Evolutionary conservation across 306 rosid genomes (phyloP).

Genomic region (Cucumis cinereus): DNA sequence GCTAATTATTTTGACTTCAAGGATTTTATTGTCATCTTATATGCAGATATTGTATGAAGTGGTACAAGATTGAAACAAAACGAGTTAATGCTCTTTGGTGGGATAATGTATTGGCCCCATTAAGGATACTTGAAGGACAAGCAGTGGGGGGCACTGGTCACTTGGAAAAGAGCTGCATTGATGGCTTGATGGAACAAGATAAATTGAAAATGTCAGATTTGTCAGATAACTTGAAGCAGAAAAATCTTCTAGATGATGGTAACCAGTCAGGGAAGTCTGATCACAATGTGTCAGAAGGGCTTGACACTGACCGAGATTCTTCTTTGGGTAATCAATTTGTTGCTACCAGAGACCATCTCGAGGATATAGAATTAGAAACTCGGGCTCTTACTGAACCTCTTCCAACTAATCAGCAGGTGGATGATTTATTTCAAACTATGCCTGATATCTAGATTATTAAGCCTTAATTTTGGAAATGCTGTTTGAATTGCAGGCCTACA

Average conservation of each 20-base stretch:
- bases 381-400: conserved; percentile 97
- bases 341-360: conserved; percentile 56
- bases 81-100: conserved; percentile 80
- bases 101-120: conserved; percentile 70
- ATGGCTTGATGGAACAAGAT: conserved; percentile 6
- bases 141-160: conserved; percentile 34
- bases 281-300: conserved; percentile 11
- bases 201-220: not conserved
- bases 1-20: not conserved
- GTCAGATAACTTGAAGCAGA: conserved; percentile 8
- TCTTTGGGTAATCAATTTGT: conserved; percentile 18
- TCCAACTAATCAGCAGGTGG: conserved; percentile 93
- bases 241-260: conserved; percentile 8
- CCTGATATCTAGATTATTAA: conserved; percentile 6
- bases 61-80: conserved; percentile 72
- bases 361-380: conserved; percentile 92
- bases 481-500: conserved; percentile 63
- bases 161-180: conserved; percentile 13
- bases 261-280: conserved; percentile 8
- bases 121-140: conserved; percentile 59
- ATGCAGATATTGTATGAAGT: conserved; percentile 71
- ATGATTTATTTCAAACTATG: conserved; percentile 13
- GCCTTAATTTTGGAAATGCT: not conserved
- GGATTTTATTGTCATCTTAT: conserved; percentile 10
- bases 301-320: conserved; percentile 18